phyloP scores from a whole-genome alignment of 768 basidiomycete genomes.

The Melanogaster broomeanus region DNA sequence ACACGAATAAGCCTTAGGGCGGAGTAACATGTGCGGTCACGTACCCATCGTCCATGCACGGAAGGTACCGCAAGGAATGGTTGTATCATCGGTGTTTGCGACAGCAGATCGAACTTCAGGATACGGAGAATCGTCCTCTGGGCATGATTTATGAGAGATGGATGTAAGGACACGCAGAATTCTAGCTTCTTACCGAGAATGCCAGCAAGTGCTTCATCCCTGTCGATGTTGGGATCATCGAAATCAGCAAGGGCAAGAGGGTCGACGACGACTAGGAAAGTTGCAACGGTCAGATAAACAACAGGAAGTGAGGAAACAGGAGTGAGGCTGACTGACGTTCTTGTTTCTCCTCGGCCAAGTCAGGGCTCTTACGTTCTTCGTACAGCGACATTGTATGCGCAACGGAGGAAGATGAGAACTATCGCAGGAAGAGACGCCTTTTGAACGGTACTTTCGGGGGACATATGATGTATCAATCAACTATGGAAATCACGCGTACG shows the following conservation, averaged over 20 bases:
- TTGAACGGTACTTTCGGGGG: slow-evolving; percentile 9
- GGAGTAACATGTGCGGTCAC: not conserved
- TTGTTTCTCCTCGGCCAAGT: slow-evolving; percentile 28
- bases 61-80: slow-evolving; percentile 62
- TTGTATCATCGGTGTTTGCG: slow-evolving; percentile 68
- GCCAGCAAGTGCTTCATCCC: slow-evolving; percentile 24
- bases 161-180: not conserved
- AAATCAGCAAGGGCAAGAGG: slow-evolving; percentile 24
- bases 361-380: slow-evolving; percentile 16
- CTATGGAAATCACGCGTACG: too few species aligned
- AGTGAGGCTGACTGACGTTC: not conserved
- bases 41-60: slow-evolving; percentile 61
- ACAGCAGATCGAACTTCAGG: slow-evolving; percentile 82
- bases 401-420: not conserved
- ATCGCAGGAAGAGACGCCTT: slow-evolving; percentile 4
- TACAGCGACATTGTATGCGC: slow-evolving; percentile 18
- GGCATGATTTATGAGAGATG: slow-evolving; percentile 14
- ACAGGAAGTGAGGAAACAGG: not conserved
- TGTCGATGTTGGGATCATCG: slow-evolving; percentile 41
- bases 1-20: not conserved
- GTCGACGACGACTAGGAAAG: not conserved
- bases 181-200: slow-evolving; percentile 27
- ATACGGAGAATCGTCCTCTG: slow-evolving; percentile 80
- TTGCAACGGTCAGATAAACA: too few species aligned
- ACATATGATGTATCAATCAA: too few species aligned